Percentiles rank a stretch among this genome's conserved stretches.
Evolutionary conservation across 768 basidiomycete species (phyloP).

Genomic region (Lentinula guzmanii): DNA sequence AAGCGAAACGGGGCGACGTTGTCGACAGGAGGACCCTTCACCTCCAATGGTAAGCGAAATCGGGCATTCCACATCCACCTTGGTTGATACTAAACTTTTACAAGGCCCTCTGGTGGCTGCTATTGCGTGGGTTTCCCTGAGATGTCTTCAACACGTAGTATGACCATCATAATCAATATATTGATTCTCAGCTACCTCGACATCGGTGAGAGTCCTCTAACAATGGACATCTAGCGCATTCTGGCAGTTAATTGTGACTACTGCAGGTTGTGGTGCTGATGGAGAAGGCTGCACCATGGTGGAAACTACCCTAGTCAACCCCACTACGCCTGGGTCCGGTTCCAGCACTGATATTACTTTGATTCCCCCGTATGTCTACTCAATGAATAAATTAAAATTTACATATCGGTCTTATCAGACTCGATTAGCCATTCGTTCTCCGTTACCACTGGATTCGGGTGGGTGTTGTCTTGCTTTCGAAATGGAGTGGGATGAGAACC

Average conservation of each 20-base stretch:
- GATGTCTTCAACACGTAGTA: not conserved
- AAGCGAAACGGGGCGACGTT: slow-evolving; percentile 17
- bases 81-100: not conserved
- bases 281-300: slow-evolving; percentile 29
- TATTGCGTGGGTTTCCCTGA: slow-evolving; percentile 21
- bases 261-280: slow-evolving; percentile 26
- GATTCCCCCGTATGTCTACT: slow-evolving; percentile 23
- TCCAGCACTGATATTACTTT: slow-evolving; percentile 29
- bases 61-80: no score
- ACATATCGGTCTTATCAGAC: not conserved
- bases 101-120: slow-evolving; percentile 19
- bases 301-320: slow-evolving; percentile 27
- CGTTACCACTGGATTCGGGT: slow-evolving; percentile 29
- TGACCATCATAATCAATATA: not conserved
- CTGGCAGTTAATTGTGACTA: not conserved
- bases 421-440: slow-evolving; percentile 24
- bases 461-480: not conserved
- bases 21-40: slow-evolving; percentile 22
- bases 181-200: not conserved
- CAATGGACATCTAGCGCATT: not conserved
- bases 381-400: not conserved
- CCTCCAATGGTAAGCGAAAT: slow-evolving; percentile 12
- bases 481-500: no score
- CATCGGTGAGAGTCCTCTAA: no score
- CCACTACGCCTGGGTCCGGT: slow-evolving; percentile 23